Percentiles rank a stretch among this genome's conserved stretches.
Conservation (phyloP, 2,329 filamentous ascomycete species). For the Penicillium sp. region DNA sequence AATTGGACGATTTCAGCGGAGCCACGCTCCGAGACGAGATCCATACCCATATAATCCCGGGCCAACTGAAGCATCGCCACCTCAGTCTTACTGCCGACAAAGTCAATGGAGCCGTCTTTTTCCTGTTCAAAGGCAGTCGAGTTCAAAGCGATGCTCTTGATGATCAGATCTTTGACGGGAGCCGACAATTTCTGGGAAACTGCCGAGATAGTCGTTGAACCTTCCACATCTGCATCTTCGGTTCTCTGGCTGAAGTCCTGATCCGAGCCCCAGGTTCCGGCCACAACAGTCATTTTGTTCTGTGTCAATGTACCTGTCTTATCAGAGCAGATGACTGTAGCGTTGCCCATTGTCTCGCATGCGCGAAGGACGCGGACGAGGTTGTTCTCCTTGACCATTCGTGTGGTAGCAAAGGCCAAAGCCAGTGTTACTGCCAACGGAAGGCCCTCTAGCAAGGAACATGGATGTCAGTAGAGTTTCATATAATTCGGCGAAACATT, state of each 20-base stretch:
- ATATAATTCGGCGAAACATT: not conserved
- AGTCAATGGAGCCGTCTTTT: slow-evolving; percentile 62
- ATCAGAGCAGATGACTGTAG: slow-evolving; percentile 76
- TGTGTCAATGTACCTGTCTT: slow-evolving; percentile 74
- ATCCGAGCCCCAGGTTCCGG: slow-evolving; percentile 62
- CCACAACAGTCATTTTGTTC: slow-evolving; percentile 74
- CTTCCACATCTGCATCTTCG: slow-evolving; percentile 13
- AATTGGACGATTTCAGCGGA: slow-evolving; percentile 63
- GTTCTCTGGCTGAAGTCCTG: slow-evolving; percentile 52
- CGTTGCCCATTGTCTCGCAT: slow-evolving; percentile 79
- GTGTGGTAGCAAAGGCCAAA: slow-evolving; percentile 71
- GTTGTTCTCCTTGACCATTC: slow-evolving; percentile 76
- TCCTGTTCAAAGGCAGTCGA: slow-evolving; percentile 76
- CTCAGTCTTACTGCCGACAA: slow-evolving; percentile 76
- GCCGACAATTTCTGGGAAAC: slow-evolving; percentile 31
- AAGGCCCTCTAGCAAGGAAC: slow-evolving; percentile 56
- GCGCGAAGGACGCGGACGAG: slow-evolving; percentile 72
- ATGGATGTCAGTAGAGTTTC: slow-evolving; percentile 34
- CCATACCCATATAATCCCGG: slow-evolving; percentile 64
- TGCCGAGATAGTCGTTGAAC: slow-evolving; percentile 23
- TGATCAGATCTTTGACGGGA: slow-evolving; percentile 34
- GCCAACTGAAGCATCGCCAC: slow-evolving; percentile 70
- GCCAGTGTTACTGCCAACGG: slow-evolving; percentile 75
- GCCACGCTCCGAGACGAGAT: slow-evolving; percentile 61
- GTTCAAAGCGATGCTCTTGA: slow-evolving; percentile 45